These are phyloP conservation scores for Paramecium caudatum DNA, from an alignment of 73 alveolate genomes.

Conservation along the genomic window DNA sequence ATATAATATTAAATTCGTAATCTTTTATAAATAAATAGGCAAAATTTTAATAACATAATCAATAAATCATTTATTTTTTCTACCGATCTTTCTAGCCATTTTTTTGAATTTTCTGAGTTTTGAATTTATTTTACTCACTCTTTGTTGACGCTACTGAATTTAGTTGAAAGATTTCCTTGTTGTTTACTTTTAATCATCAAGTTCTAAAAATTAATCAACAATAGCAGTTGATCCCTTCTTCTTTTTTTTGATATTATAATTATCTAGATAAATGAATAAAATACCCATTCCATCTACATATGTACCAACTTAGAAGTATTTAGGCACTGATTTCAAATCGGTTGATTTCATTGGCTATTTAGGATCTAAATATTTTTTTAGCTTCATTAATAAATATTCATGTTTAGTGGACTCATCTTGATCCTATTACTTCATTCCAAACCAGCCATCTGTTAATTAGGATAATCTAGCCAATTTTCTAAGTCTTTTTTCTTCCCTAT, in stretches of 20 bases:
- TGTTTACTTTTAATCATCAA: neutral
- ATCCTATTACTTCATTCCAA: slow-evolving; percentile 62
- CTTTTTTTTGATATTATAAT: slow-evolving; percentile 31
- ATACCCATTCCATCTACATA: slow-evolving; percentile 67
- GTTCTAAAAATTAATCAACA: slow-evolving; percentile 40
- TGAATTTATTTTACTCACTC: slow-evolving; percentile 48
- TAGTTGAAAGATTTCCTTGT: slow-evolving; percentile 20
- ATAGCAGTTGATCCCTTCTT: neutral
- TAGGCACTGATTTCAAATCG: slow-evolving; percentile 53
- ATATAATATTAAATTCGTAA: too few species aligned
- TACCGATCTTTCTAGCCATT: slow-evolving; percentile 44
- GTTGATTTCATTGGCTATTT: slow-evolving; percentile 35
- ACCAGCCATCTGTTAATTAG: slow-evolving; percentile 56
- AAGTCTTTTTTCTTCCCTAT: slow-evolving; percentile 44
- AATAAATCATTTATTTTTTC: slow-evolving; percentile 35
- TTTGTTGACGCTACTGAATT: neutral
- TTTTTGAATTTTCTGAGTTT: slow-evolving; percentile 10
- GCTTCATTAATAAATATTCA: slow-evolving; percentile 38
- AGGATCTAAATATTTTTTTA: slow-evolving; percentile 60
- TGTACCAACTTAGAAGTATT: slow-evolving; percentile 52
- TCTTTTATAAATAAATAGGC: too few species aligned
- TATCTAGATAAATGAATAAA: slow-evolving; percentile 18
- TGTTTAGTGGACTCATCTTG: slow-evolving; percentile 45
- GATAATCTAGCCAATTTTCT: slow-evolving; percentile 43
- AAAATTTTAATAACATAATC: too few species aligned